Conservation (phyloP, 257 asterid genomes). For the Plantago ovata region DNA sequence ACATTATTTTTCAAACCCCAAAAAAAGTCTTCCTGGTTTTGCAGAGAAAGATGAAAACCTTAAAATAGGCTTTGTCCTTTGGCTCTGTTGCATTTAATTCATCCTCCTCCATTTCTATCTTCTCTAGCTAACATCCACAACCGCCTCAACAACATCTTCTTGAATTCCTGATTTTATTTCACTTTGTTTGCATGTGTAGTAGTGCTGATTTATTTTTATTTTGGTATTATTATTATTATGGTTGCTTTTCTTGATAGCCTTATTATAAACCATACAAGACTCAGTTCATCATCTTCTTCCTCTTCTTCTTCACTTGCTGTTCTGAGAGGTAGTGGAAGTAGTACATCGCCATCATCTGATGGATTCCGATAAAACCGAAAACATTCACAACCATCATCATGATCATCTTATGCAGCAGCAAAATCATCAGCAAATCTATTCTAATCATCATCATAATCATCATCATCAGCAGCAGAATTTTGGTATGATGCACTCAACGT, state of each 20-base stretch:
- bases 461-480: constrained; percentile 56
- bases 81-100: constrained; percentile 45
- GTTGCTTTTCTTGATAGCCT: neutral
- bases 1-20: neutral
- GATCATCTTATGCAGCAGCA: constrained; percentile 27
- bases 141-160: constrained; percentile 33
- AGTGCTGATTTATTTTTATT: too few relatives aligned
- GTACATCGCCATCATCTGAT: constrained; percentile 18
- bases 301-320: neutral
- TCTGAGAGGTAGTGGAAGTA: neutral
- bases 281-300: neutral
- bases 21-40: constrained; percentile 36
- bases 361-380: constrained; percentile 33
- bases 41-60: constrained; percentile 42
- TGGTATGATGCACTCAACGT: constrained; percentile 46
- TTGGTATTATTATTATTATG: too few relatives aligned
- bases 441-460: constrained; percentile 21
- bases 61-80: constrained; percentile 41
- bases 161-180: constrained; percentile 22
- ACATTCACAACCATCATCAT: constrained; percentile 5
- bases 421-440: constrained; percentile 18
- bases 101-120: constrained; percentile 25
- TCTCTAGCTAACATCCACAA: constrained; percentile 23
- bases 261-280: neutral
- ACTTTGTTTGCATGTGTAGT: constrained; percentile 22